Evolutionary conservation across 495 filamentous ascomycete species (phyloP).

Genomic region (Podospora conica): DNA sequence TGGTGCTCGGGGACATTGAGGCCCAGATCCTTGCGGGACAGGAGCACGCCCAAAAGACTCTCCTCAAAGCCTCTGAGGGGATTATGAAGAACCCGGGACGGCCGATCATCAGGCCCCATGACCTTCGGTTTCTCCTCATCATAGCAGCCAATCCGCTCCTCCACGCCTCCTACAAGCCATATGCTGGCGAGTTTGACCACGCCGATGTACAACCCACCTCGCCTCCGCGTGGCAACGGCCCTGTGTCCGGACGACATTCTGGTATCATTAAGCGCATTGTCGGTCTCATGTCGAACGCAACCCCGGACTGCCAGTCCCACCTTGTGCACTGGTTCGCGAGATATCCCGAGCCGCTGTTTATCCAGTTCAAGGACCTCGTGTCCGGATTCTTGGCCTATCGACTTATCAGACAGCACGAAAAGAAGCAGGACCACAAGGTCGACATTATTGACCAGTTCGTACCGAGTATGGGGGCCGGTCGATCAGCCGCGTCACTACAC

Average conservation of each 20-base stretch:
- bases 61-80: constrained; percentile 78
- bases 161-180: constrained; percentile 39
- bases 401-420: constrained; percentile 65
- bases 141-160: constrained; percentile 77
- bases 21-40: constrained; percentile 60
- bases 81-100: constrained; percentile 80
- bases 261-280: constrained; percentile 82
- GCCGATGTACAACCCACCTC: constrained; percentile 11
- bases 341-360: constrained; percentile 61
- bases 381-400: constrained; percentile 79
- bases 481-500: constrained; percentile 60
- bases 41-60: constrained; percentile 56
- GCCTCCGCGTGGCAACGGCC: constrained; percentile 19
- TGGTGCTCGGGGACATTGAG: constrained; percentile 46
- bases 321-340: constrained; percentile 82
- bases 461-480: constrained; percentile 59
- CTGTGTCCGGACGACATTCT: constrained; percentile 55
- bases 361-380: constrained; percentile 66
- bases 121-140: constrained; percentile 77
- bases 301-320: constrained; percentile 71
- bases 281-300: constrained; percentile 70
- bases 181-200: constrained; percentile 27
- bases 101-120: constrained; percentile 59
- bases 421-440: constrained; percentile 51
- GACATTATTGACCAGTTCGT: constrained; percentile 61